Conservation (phyloP, 1,284 basidiomycete genomes). For the Cutaneotrichosporon sp. region DNA sequence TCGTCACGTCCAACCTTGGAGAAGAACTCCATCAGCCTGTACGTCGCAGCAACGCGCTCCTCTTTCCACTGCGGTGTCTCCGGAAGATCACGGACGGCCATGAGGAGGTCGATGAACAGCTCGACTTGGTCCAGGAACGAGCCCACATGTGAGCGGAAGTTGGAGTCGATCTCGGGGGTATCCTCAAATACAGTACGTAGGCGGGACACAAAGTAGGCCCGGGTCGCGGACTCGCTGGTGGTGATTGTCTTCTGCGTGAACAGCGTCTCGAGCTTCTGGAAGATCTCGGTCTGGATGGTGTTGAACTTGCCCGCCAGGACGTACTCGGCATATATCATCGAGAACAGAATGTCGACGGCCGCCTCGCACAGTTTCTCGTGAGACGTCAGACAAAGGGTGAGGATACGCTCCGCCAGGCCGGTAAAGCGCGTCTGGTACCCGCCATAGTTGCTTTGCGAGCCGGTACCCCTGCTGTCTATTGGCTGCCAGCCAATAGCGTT, state of each 20-base stretch:
- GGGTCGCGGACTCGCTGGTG: conserved; percentile 57
- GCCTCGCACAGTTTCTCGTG: conserved; percentile 87
- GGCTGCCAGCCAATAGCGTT: conserved; percentile 71
- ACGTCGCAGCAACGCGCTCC: conserved; percentile 86
- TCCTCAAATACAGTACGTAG: conserved; percentile 81
- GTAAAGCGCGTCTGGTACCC: conserved; percentile 75
- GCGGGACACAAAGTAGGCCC: conserved; percentile 91
- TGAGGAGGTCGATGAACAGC: conserved; percentile 86
- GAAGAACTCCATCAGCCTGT: conserved; percentile 88
- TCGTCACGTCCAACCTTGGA: conserved; percentile 78
- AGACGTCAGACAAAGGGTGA: conserved; percentile 88
- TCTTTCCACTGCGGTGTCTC: conserved; percentile 90
- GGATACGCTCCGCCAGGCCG: conserved; percentile 81
- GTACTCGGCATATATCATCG: conserved; percentile 93
- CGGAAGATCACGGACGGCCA: conserved; percentile 86
- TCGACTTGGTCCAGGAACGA: conserved; percentile 85
- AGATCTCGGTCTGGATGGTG: conserved; percentile 87
- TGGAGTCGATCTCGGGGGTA: conserved; percentile 66
- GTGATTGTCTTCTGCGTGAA: conserved; percentile 28
- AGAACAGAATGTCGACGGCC: conserved; percentile 87
- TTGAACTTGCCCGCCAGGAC: conserved; percentile 74
- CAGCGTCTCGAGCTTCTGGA: conserved; percentile 79
- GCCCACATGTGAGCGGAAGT: conserved; percentile 70
- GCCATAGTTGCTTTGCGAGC: conserved; percentile 13
- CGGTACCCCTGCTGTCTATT: conserved; percentile 10